Evolutionary conservation across 768 basidiomycete species (phyloP).

Genomic region (Suillus clintonianus): DNA sequence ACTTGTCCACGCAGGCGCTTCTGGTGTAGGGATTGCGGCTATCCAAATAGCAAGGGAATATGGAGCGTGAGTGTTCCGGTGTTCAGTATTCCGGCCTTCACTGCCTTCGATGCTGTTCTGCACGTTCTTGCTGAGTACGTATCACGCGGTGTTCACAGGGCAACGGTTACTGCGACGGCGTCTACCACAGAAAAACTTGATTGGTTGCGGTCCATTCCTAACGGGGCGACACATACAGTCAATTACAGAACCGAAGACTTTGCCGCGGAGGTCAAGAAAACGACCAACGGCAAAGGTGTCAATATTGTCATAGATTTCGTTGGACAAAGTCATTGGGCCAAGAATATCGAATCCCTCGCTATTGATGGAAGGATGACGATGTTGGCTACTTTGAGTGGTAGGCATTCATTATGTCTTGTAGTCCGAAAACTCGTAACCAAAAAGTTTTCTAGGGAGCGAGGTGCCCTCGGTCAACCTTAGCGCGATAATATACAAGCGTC

Average conservation of each 20-base stretch:
- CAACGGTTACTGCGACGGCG: constrained; percentile 80
- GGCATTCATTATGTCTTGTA: constrained; percentile 12
- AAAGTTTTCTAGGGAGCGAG: constrained; percentile 39
- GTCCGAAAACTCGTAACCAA: constrained; percentile 21
- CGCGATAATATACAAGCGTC: constrained; percentile 79
- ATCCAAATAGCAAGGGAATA: constrained; percentile 80
- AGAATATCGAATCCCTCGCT: constrained; percentile 71
- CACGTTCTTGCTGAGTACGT: constrained; percentile 7
- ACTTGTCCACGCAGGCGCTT: constrained; percentile 88
- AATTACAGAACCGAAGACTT: constrained; percentile 90
- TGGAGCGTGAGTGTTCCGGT: constrained; percentile 59
- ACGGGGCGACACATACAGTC: constrained; percentile 71
- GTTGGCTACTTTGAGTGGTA: constrained; percentile 68
- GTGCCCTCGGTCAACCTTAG: constrained; percentile 56
- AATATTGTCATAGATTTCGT: constrained; percentile 88
- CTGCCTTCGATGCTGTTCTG: constrained; percentile 6
- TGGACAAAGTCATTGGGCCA: constrained; percentile 70
- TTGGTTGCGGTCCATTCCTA: constrained; percentile 66
- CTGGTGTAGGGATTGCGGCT: constrained; percentile 86
- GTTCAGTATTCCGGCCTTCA: neutral
- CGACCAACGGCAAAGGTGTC: constrained; percentile 70
- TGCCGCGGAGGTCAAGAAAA: constrained; percentile 65
- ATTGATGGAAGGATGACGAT: constrained; percentile 76
- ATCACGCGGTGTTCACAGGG: constrained; percentile 37
- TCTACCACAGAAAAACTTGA: constrained; percentile 83